Percentiles rank a stretch among this genome's conserved stretches.
These are phyloP conservation scores for Lyophyllum decastes DNA, from an alignment of 768 basidiomycete species.

Conservation along the genomic window DNA sequence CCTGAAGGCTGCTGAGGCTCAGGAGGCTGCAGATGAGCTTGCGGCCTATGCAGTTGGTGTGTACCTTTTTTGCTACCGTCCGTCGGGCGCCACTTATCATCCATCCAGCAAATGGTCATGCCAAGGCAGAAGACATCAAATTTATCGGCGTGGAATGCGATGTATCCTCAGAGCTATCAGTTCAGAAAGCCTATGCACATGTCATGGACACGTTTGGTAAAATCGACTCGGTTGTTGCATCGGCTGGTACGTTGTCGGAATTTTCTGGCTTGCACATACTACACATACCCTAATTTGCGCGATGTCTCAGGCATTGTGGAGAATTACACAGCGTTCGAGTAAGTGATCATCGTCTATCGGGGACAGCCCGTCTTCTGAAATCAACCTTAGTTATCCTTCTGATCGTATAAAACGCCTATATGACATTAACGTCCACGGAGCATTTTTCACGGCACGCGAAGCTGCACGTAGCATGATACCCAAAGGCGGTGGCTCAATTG, in stretches of 20 bases:
- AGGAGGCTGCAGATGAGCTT: constrained; percentile 71
- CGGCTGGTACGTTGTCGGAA: constrained; percentile 60
- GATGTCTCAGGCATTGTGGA: constrained; percentile 70
- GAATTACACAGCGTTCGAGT: constrained; percentile 88
- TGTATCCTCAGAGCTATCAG: constrained; percentile 80
- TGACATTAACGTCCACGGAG: constrained; percentile 93
- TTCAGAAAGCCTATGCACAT: constrained; percentile 69
- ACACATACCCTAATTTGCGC: background rate
- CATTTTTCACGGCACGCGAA: constrained; percentile 95
- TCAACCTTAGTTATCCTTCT: constrained; percentile 68
- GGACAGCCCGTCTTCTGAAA: background rate
- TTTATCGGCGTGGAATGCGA: constrained; percentile 84
- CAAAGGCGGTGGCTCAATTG: constrained; percentile 75
- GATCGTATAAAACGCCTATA: constrained; percentile 82
- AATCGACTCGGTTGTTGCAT: constrained; percentile 84
- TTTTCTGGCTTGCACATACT: background rate
- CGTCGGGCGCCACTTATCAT: constrained; percentile 6
- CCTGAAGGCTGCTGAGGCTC: constrained; percentile 69
- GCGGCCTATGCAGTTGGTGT: constrained; percentile 27
- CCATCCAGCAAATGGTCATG: constrained; percentile 53
- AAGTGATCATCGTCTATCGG: constrained; percentile 23
- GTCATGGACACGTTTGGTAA: constrained; percentile 68
- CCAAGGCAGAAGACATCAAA: constrained; percentile 56
- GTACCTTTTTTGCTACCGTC: background rate
- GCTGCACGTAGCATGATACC: constrained; percentile 92